These are phyloP conservation scores for Cucumis hystrix DNA, from an alignment of 306 rosid species.

Conservation along the genomic window DNA sequence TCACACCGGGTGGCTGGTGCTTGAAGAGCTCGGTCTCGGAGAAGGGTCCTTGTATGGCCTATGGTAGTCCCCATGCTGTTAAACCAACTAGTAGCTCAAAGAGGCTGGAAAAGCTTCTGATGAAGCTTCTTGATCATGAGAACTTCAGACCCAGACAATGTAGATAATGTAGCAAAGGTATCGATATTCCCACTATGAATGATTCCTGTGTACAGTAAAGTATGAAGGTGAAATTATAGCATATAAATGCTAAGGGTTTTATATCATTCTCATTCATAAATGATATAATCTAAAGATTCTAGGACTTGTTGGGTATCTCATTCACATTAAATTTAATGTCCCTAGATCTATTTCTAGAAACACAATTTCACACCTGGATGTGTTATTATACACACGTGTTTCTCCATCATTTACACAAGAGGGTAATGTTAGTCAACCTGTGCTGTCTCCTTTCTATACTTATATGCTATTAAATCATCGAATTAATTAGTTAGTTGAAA, in stretches of 20 bases:
- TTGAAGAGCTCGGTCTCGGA: slow-evolving; percentile 23
- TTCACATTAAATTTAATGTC: not conserved
- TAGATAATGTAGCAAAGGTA: slow-evolving; percentile 19
- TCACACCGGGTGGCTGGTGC: slow-evolving; percentile 76
- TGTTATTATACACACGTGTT: too few species aligned
- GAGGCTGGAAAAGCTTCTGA: slow-evolving; percentile 63
- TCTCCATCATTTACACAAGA: too few species aligned
- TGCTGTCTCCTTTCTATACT: too few species aligned
- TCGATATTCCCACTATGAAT: not conserved
- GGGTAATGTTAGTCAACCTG: too few species aligned
- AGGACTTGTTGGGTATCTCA: not conserved
- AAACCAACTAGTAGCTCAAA: slow-evolving; percentile 48
- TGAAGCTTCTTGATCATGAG: slow-evolving; percentile 57
- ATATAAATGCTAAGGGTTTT: not conserved
- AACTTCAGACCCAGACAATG: slow-evolving; percentile 77
- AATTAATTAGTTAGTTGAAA: too few species aligned
- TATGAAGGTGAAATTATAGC: not conserved
- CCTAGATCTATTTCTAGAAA: not conserved
- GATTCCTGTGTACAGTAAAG: not conserved
- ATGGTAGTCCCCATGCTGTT: slow-evolving; percentile 41
- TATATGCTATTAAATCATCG: too few species aligned
- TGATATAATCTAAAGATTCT: not conserved
- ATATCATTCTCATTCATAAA: not conserved
- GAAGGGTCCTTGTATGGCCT: slow-evolving; percentile 35
- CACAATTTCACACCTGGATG: not conserved